A percentile compares a stretch with the other conserved stretches of the same genome.
These are phyloP conservation scores for Chaetoceros tenuissimus DNA, from an alignment of 108 stramenopile species.

Conservation along the genomic window DNA sequence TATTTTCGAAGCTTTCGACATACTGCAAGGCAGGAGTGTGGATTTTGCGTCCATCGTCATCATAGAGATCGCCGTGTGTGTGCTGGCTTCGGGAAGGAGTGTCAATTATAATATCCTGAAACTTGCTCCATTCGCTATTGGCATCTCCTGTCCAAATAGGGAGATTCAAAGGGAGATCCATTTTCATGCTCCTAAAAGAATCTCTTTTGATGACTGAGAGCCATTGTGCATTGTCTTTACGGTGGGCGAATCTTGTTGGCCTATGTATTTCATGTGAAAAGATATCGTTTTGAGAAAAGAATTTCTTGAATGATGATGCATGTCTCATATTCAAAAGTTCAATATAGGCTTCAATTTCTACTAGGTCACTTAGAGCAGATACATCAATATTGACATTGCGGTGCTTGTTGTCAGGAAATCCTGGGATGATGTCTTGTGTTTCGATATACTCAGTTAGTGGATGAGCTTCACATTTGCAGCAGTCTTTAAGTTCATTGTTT, in stretches of 20 bases:
- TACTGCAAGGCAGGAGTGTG: not conserved
- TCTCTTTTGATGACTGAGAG: not conserved
- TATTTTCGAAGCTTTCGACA: no score
- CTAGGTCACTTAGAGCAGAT: no score
- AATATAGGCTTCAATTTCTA: no score
- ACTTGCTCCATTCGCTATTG: no score
- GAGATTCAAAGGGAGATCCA: not conserved
- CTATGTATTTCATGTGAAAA: not conserved
- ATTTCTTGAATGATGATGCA: no score
- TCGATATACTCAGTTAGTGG: constrained; percentile 35
- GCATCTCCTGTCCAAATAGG: not conserved
- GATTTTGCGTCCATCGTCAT: not conserved
- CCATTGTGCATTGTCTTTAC: not conserved
- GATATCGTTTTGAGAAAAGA: not conserved
- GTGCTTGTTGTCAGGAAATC: constrained; percentile 79
- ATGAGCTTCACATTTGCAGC: constrained; percentile 58
- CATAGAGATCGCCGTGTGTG: not conserved
- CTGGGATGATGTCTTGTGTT: constrained; percentile 8
- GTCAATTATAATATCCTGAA: no score
- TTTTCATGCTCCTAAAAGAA: not conserved
- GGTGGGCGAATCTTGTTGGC: not conserved
- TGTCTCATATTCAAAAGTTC: no score
- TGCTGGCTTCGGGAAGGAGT: no score
- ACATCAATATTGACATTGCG: not conserved
- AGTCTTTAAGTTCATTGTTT: no score